Percentiles rank a stretch among this genome's conserved stretches.
Evolutionary conservation across 768 basidiomycete genomes (phyloP).

Genomic region (Pleurotus ostreatus): DNA sequence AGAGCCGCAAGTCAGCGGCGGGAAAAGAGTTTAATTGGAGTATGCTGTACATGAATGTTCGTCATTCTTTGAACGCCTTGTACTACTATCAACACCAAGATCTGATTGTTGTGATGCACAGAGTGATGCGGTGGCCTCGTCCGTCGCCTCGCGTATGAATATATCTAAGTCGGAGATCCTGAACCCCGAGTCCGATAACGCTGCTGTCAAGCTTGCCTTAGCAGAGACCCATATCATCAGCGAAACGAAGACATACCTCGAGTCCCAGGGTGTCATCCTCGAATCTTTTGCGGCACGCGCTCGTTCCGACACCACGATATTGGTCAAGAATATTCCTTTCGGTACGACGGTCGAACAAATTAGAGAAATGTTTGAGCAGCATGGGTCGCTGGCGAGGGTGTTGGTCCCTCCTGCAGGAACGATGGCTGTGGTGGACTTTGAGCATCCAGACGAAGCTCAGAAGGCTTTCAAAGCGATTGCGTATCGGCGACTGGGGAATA

Average conservation of each 20-base stretch:
- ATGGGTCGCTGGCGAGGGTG: constrained; percentile 68
- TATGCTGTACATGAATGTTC: constrained; percentile 95
- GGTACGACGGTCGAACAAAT: constrained; percentile 76
- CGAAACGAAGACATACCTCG: constrained; percentile 90
- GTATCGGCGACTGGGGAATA: constrained; percentile 85
- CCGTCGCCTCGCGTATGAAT: constrained; percentile 84
- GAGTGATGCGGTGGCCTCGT: constrained; percentile 92
- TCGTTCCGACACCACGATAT: constrained; percentile 75
- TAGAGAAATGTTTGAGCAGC: constrained; percentile 71
- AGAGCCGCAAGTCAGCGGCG: constrained; percentile 61
- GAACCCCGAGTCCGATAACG: constrained; percentile 71
- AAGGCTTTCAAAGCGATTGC: constrained; percentile 79
- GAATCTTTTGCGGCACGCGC: constrained; percentile 49
- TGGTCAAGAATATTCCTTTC: constrained; percentile 97
- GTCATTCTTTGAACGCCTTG: constrained; percentile 28
- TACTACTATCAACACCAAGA: constrained; percentile 13
- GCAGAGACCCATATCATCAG: constrained; percentile 96
- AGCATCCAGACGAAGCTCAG: constrained; percentile 62
- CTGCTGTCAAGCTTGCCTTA: constrained; percentile 91
- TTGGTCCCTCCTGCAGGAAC: constrained; percentile 91
- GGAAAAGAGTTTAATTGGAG: constrained; percentile 90
- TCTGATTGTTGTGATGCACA: constrained; percentile 24
- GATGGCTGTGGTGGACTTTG: constrained; percentile 87
- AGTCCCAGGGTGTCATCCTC: constrained; percentile 66
- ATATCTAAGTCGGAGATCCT: constrained; percentile 86